Conservation (phyloP, 2,329 filamentous ascomycete species). For the Aspergillus brunneoviolaceus region DNA sequence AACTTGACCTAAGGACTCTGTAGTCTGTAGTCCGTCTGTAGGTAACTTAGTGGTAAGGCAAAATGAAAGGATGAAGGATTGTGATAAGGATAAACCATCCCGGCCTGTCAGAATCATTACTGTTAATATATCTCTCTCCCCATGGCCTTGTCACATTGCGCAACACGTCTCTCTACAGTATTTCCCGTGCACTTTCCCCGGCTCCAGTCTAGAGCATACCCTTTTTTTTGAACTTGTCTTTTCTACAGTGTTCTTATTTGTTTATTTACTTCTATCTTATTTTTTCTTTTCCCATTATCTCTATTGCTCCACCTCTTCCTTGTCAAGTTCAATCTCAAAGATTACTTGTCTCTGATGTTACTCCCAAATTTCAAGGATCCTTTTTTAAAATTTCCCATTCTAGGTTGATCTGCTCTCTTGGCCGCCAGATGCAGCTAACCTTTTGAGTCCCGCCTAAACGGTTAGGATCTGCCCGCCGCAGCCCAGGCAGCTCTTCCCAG, state of each 20-base stretch:
- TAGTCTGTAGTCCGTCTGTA: too few species aligned
- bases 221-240: too few species aligned
- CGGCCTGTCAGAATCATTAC: not conserved
- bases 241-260: too few species aligned
- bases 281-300: not conserved
- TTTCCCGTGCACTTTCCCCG: not conserved
- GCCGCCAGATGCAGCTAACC: conserved; percentile 9
- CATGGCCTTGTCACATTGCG: not conserved
- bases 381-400: not conserved
- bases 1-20: too few species aligned
- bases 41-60: not conserved
- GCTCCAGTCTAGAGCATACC: not conserved
- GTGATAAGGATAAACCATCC: not conserved
- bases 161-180: not conserved
- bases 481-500: not conserved
- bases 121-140: not conserved
- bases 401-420: not conserved
- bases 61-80: not conserved
- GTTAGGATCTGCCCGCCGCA: conserved; percentile 18
- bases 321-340: too few species aligned
- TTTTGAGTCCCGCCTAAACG: conserved; percentile 14
- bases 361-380: not conserved
- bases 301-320: not conserved
- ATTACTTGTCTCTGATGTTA: not conserved
- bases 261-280: too few species aligned